phyloP scores from a whole-genome alignment of 164 flowering plant genomes.

The Magnolia changhungtana region DNA sequence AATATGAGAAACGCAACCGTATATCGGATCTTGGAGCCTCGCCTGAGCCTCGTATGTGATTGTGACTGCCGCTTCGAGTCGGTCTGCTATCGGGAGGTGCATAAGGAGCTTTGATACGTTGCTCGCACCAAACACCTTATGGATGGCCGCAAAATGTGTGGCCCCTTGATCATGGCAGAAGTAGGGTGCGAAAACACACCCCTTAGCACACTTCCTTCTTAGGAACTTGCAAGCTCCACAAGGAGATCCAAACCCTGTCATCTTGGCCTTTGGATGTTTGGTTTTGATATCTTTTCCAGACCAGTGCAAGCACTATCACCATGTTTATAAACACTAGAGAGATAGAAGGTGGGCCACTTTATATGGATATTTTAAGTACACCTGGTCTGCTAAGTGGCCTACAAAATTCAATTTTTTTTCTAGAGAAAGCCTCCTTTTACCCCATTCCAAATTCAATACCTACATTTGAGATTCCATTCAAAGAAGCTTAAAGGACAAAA shows the following conservation, averaged over 20 bases:
- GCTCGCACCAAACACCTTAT: constrained; percentile 95
- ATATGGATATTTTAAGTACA: too few relatives aligned
- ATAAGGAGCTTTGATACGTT: constrained; percentile 73
- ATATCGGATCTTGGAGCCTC: constrained; percentile 90
- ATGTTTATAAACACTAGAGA: constrained; percentile 52
- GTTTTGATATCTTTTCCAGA: constrained; percentile 6
- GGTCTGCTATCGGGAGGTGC: constrained; percentile 63
- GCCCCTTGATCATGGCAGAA: constrained; percentile 89
- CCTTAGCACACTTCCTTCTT: constrained; percentile 79
- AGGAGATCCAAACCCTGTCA: constrained; percentile 82
- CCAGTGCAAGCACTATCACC: constrained; percentile 22
- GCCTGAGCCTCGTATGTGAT: constrained; percentile 93
- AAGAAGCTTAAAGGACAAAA: constrained; percentile 41
- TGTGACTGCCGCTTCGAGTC: constrained; percentile 74
- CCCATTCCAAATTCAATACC: constrained; percentile 27
- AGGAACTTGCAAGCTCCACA: constrained; percentile 96
- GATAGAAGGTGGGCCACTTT: too few relatives aligned
- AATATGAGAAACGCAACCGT: constrained; percentile 87
- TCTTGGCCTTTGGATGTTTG: constrained; percentile 17
- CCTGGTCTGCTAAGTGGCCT: too few relatives aligned
- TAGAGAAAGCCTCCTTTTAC: constrained; percentile 24
- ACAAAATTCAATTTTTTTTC: too few relatives aligned
- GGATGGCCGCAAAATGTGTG: constrained; percentile 79
- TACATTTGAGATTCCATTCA: constrained; percentile 41
- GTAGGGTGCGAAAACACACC: constrained; percentile 90